These are phyloP conservation scores for Fomitiporia mediterranea DNA, from an alignment of 1,284 basidiomycete genomes.

Conservation along the genomic window DNA sequence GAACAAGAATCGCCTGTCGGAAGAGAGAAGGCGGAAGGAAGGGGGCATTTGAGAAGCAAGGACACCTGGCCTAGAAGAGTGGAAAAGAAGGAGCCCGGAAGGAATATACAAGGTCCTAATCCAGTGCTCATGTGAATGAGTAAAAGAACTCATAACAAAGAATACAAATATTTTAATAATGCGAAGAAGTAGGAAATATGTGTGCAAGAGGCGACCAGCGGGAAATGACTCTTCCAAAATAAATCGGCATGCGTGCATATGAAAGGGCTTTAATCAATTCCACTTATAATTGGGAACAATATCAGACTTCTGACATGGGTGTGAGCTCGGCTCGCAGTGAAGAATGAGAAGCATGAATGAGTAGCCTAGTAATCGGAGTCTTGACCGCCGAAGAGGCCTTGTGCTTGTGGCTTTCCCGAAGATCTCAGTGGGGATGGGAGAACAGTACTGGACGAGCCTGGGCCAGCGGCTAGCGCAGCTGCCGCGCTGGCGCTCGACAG, in stretches of 20 bases:
- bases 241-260: too few species aligned
- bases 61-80: background rate
- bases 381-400: background rate
- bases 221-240: background rate
- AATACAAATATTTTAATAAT: too few species aligned
- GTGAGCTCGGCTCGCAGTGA: background rate
- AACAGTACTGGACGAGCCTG: background rate
- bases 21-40: background rate
- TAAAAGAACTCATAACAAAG: background rate
- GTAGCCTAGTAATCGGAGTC: background rate
- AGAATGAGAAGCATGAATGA: background rate
- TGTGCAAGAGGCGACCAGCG: too few species aligned
- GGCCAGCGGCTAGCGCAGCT: slow-evolving; percentile 6
- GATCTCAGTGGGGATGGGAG: slow-evolving; percentile 1
- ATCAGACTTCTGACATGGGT: background rate
- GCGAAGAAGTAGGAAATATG: background rate
- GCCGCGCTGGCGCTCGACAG: slow-evolving; percentile 18
- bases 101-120: too few species aligned
- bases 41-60: background rate
- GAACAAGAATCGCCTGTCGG: too few species aligned
- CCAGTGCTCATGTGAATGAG: too few species aligned
- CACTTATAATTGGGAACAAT: too few species aligned
- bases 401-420: background rate
- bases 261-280: too few species aligned
- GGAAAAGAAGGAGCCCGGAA: background rate